Evolutionary conservation across 257 asterid species (phyloP).

Genomic region (Anisodus tanguticus): DNA sequence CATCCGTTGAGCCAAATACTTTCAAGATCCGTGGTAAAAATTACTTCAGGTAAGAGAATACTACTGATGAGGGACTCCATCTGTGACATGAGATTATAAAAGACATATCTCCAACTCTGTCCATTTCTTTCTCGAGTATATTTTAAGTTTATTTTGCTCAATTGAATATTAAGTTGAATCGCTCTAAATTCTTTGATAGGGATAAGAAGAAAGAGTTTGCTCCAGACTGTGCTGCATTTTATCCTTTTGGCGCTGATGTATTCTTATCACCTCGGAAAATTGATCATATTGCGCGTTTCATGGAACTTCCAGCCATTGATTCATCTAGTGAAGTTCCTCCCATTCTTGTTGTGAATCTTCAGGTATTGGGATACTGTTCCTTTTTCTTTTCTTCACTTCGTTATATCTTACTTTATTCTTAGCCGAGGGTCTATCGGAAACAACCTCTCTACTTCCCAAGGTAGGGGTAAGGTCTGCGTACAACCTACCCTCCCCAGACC

Average conservation of each 20-base stretch:
- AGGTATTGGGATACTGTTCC: conserved; percentile 51
- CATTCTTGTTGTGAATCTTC: conserved; percentile 88
- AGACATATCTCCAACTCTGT: background rate
- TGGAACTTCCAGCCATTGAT: conserved; percentile 77
- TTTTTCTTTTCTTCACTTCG: conserved; percentile 24
- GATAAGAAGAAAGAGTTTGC: conserved; percentile 91
- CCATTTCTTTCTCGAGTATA: background rate
- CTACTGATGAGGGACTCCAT: background rate
- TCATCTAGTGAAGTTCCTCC: conserved; percentile 71
- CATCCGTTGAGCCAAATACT: conserved; percentile 64
- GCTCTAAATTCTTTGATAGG: conserved; percentile 49
- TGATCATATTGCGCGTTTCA: conserved; percentile 80
- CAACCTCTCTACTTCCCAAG: too few relatives aligned
- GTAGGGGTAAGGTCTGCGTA: too few relatives aligned
- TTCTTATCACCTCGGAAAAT: conserved; percentile 83
- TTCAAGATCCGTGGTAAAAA: conserved; percentile 82
- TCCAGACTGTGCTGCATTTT: conserved; percentile 65
- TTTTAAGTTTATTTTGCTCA: background rate
- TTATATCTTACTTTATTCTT: background rate
- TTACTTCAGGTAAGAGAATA: conserved; percentile 59
- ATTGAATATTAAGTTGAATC: conserved; percentile 17
- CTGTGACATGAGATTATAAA: background rate
- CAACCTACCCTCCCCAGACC: too few relatives aligned
- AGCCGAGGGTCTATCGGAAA: too few relatives aligned
- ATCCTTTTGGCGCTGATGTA: conserved; percentile 88